Evolutionary conservation across 164 flowering plant genomes (phyloP).

Genomic region (Vitis rotundifolia): DNA sequence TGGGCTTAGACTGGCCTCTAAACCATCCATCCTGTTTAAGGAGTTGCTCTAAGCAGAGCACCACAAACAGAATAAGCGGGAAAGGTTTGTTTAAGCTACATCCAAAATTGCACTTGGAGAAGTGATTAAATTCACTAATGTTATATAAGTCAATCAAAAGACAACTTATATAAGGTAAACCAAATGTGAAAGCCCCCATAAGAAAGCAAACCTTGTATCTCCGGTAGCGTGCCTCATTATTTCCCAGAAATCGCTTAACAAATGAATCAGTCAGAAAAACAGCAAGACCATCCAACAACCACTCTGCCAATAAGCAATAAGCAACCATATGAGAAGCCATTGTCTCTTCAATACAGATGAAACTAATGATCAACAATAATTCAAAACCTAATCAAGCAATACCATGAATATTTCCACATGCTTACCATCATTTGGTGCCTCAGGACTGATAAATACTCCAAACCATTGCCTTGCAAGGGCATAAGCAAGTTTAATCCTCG

Average conservation of each 20-base stretch:
- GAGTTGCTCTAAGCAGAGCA: too few species aligned
- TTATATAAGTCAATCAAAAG: too few species aligned
- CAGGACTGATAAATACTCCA: conserved; percentile 88
- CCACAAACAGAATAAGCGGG: too few species aligned
- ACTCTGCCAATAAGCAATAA: conserved; percentile 48
- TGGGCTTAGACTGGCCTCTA: too few species aligned
- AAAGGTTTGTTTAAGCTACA: too few species aligned
- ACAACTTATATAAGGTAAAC: too few species aligned
- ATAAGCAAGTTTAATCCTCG: conserved; percentile 84
- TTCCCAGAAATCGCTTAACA: conserved; percentile 81
- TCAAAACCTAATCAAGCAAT: conserved; percentile 5
- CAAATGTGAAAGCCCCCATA: neutral
- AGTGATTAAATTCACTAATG: too few species aligned
- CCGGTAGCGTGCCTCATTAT: conserved; percentile 92
- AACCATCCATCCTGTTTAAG: too few species aligned
- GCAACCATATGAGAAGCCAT: conserved; percentile 11
- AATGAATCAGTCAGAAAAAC: conserved; percentile 80
- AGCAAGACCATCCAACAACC: conserved; percentile 98
- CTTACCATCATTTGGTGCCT: conserved; percentile 86
- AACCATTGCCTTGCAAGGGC: conserved; percentile 99
- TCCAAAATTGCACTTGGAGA: too few species aligned
- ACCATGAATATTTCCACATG: neutral
- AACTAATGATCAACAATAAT: neutral
- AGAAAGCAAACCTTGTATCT: conserved; percentile 77
- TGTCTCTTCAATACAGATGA: neutral